Evolutionary conservation across 805 yeast genomes (phyloP).

Genomic region (Allodekkera sacchari): DNA sequence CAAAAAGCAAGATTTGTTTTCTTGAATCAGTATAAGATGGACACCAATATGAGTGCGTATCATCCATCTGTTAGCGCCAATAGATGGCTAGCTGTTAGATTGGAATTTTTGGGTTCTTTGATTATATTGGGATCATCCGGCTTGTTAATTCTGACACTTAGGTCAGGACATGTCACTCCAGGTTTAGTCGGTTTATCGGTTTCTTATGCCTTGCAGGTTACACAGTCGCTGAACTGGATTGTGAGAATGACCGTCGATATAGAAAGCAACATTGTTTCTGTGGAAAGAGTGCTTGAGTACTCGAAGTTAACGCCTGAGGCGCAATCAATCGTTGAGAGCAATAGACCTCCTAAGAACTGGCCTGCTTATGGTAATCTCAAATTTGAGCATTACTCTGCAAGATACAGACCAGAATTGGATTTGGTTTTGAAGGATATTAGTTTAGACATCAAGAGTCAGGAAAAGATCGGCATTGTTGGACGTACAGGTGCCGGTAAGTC

Average conservation of each 20-base stretch:
- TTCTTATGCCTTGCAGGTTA: slow-evolving; percentile 85
- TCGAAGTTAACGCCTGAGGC: slow-evolving; percentile 61
- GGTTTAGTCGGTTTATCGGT: slow-evolving; percentile 93
- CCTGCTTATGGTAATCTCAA: slow-evolving; percentile 62
- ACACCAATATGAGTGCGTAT: slow-evolving; percentile 82
- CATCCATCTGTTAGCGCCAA: slow-evolving; percentile 90
- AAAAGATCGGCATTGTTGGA: slow-evolving; percentile 93
- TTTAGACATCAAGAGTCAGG: slow-evolving; percentile 58
- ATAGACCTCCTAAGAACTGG: slow-evolving; percentile 64
- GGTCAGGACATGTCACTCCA: slow-evolving; percentile 64
- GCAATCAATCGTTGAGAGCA: slow-evolving; percentile 38
- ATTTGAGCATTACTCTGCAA: slow-evolving; percentile 69
- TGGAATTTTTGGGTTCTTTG: slow-evolving; percentile 84
- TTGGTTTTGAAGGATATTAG: slow-evolving; percentile 64
- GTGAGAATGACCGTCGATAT: slow-evolving; percentile 98
- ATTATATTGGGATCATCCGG: slow-evolving; percentile 84
- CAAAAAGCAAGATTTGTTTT: slow-evolving; percentile 56
- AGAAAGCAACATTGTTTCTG: slow-evolving; percentile 89
- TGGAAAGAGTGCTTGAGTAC: slow-evolving; percentile 61
- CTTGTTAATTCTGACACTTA: slow-evolving; percentile 63
- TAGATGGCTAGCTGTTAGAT: slow-evolving; percentile 94
- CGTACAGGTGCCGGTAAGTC: slow-evolving; percentile 97
- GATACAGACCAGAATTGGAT: slow-evolving; percentile 76
- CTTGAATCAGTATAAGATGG: slow-evolving; percentile 64
- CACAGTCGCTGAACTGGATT: slow-evolving; percentile 94